Evolutionary conservation across 169 alveolate genomes (phyloP).

Genomic region (Plasmodium fragile): DNA sequence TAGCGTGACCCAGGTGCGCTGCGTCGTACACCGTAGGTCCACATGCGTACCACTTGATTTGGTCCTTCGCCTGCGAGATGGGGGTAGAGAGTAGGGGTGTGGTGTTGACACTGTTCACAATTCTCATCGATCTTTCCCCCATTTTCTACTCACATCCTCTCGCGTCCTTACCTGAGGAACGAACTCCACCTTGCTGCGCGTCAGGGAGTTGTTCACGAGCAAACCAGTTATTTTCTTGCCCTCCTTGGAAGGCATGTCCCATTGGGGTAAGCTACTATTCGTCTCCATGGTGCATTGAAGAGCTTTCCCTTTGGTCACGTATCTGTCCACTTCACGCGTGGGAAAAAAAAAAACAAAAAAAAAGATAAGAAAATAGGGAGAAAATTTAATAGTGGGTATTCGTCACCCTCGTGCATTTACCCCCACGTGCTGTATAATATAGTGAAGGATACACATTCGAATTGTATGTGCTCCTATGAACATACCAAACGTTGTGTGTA

Average conservation of each 20-base stretch:
- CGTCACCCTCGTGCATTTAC: background rate
- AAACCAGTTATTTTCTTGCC: constrained; percentile 81
- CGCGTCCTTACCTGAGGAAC: constrained; percentile 83
- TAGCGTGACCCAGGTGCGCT: constrained; percentile 99
- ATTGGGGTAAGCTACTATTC: constrained; percentile 75
- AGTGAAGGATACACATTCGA: background rate
- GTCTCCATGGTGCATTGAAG: constrained; percentile 56
- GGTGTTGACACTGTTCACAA: background rate
- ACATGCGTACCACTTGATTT: constrained; percentile 93
- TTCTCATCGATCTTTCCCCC: background rate
- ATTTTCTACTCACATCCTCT: background rate
- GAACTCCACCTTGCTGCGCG: constrained; percentile 84
- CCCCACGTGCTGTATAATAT: background rate
- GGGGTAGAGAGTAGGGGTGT: background rate
- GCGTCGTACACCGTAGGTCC: constrained; percentile 98
- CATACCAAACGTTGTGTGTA: background rate
- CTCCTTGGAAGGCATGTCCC: constrained; percentile 82
- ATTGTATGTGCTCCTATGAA: background rate
- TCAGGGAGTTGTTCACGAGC: constrained; percentile 80
- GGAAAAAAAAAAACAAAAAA: background rate
- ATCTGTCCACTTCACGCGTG: background rate
- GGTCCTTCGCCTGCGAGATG: constrained; percentile 83
- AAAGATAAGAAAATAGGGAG: too few relatives aligned
- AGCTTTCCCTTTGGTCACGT: background rate
- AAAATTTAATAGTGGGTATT: background rate